Percentiles rank a stretch among this genome's conserved stretches.
phyloP scores from a whole-genome alignment of 78 protist genomes.

The Protostelium mycophagum region DNA sequence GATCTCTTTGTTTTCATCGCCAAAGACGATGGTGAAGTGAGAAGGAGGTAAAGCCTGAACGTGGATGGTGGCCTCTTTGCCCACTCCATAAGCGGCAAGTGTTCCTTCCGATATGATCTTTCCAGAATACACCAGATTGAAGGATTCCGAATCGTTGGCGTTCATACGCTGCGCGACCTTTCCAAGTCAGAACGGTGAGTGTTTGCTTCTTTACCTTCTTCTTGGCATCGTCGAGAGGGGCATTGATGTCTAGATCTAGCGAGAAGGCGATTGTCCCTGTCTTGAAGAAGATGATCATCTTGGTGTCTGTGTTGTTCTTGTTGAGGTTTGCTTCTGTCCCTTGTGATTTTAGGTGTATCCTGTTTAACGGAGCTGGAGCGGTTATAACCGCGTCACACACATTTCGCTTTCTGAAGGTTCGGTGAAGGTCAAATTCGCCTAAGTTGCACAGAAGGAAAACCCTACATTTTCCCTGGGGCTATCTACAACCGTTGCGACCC shows the following conservation, averaged over 20 bases:
- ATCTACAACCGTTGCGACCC: too few relatives aligned
- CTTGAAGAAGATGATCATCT: slow-evolving; percentile 48
- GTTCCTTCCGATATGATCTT: background rate
- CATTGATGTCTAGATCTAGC: slow-evolving; percentile 17
- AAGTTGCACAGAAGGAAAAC: too few relatives aligned
- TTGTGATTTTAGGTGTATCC: too few relatives aligned
- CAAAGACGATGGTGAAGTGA: background rate
- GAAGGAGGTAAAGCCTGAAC: slow-evolving; percentile 12
- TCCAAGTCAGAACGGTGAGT: background rate
- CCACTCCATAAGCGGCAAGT: slow-evolving; percentile 20
- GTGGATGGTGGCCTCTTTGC: slow-evolving; percentile 49
- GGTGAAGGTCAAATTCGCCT: too few relatives aligned
- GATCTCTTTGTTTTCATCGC: background rate
- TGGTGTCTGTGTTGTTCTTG: slow-evolving; percentile 2
- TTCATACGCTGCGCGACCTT: background rate
- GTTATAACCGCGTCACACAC: too few relatives aligned
- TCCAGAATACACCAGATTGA: background rate
- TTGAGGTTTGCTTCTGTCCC: too few relatives aligned
- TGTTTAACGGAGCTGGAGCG: too few relatives aligned
- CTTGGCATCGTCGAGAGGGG: background rate
- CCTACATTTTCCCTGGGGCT: too few relatives aligned
- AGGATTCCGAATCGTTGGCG: background rate
- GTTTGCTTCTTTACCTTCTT: background rate
- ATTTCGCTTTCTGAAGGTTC: too few relatives aligned
- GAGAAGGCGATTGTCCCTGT: slow-evolving; percentile 44